Evolutionary conservation across 1,139 yeast genomes (phyloP), one percentile per base, ranked within the genome.

Genomic region (Insectozyma bohioensis): DNA sequence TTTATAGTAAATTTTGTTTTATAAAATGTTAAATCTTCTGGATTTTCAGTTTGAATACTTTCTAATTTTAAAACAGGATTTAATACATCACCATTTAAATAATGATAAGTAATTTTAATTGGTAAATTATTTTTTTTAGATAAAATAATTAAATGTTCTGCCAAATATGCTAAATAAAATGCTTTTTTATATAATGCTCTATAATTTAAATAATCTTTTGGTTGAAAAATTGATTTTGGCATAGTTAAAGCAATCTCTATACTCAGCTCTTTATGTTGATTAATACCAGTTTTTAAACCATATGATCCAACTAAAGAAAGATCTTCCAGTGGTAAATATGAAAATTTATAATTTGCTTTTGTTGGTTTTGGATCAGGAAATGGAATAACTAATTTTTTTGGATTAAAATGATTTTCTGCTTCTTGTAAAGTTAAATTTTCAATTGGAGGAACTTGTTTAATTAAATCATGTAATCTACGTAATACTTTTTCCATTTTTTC

Each of bases 171-270:
- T 39, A 88, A 51, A 52, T 88, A 92, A 46, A 85, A 92, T 4
- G 97, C 81, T 45, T 96, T 74, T 59, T 92, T 92, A 61, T 90
- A 88, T 37, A 87, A 67, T 28, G 95, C 92, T 52, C 97, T 73
- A 61, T 85, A 88, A 59, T 92, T 92, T 47, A 90, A 67, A 52
- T 82, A 87, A 56, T 92, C 99, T 60, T 94, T 92, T 33, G 83
- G 80, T 51, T 83, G 92, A 52, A 92, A 82, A 31, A 85, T 53
- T 17, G 63, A 62, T 33, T 65, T 59, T 3, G 97, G 96, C 94
- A 92, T 90, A 7, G 86, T 79, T 36, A 90, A 67, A 23, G 85
- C 71, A 31, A 92, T 72, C 54, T 92, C 98, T 12, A 90, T 75
- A 3, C 85, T 67, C 53, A 78, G 67, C 1, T 84, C 83, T 20